phyloP scores from a whole-genome alignment of 495 filamentous ascomycete genomes.

The Geoglossum glabrum region DNA sequence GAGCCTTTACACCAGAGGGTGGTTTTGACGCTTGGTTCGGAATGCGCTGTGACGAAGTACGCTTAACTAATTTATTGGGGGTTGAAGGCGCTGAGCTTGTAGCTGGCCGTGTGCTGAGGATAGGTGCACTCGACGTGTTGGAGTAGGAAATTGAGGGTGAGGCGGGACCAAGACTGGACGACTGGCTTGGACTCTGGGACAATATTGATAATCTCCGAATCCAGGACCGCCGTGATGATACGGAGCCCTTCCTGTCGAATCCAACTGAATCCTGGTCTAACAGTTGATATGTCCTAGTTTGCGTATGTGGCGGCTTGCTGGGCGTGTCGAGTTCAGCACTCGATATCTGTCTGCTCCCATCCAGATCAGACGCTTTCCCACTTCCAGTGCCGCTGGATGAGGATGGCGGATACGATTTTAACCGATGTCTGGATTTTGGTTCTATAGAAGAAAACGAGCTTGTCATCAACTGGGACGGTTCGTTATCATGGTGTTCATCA shows the following conservation, averaged over 20 bases:
- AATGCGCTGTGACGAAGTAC: constrained; percentile 40
- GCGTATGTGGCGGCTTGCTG: neutral
- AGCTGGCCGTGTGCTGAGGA: constrained; percentile 24
- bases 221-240: constrained; percentile 32
- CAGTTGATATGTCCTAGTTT: neutral
- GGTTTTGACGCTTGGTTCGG: constrained; percentile 10
- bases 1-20: constrained; percentile 27
- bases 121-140: constrained; percentile 48
- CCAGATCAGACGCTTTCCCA: neutral
- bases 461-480: neutral
- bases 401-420: neutral
- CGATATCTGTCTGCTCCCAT: neutral
- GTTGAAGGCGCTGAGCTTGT: constrained; percentile 30
- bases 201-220: constrained; percentile 53
- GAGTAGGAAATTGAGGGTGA: constrained; percentile 53
- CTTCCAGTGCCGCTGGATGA: neutral
- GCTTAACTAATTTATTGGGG: constrained; percentile 75
- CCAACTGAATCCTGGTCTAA: neutral
- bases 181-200: constrained; percentile 46
- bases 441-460: neutral
- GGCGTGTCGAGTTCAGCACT: neutral
- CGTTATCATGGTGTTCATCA: constrained; percentile 6
- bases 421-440: constrained; percentile 1
- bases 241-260: neutral
- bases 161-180: constrained; percentile 43